Evolutionary conservation across 108 stramenopile genomes (phyloP), one percentile per base, ranked within the genome.

Genomic region (Nitzschia inconspicua): DNA sequence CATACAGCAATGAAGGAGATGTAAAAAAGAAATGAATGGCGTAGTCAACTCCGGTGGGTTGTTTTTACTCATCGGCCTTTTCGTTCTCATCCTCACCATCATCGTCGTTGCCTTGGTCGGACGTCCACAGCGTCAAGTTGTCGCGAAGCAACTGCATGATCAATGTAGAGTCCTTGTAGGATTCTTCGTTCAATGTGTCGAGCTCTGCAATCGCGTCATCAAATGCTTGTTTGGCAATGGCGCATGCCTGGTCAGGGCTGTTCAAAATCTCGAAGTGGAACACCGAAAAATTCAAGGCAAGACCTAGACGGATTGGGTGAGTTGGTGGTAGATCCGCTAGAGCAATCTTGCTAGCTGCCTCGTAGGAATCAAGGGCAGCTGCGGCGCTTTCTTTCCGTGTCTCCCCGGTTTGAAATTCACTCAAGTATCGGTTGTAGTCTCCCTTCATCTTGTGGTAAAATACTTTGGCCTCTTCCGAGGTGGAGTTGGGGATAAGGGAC

Each of bases 371-470:
- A 34, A 99, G 84, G 44, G 98, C 98, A 13, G 92, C 76, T 20
- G 82, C 80, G 39, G 97, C 94, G 44, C 83, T 86, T 46, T 82
- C 84, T 83, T 92, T 93, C 57, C 95, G 91, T 34, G 68, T 66
- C 16, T 91, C 90, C 23, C 79, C 88, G 44, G 72, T 64, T 70
- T 96, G 89, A 78, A 96, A 96, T 73, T 96, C 94, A 40, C 93
- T 93, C 44, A 96, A 78, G 76, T 96, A 99, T 64, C 98, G 95
- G 86, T 99, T 47, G 90, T 99, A 99, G 73, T 99, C 98, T 19
- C 97, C 98, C 92, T 97, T 97, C 96, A 96, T 98, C 91, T 97
- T 97, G 95, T 98, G 98, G 80, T 91, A 91, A 75, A 99, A 99
- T 44, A 99, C 98, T 93, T 98, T 97, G 71, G 96, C 97, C 78